Evolutionary conservation across 805 yeast genomes (phyloP), one percentile per base, ranked within the genome.

Genomic region (Zygoascus flipseniorum): DNA sequence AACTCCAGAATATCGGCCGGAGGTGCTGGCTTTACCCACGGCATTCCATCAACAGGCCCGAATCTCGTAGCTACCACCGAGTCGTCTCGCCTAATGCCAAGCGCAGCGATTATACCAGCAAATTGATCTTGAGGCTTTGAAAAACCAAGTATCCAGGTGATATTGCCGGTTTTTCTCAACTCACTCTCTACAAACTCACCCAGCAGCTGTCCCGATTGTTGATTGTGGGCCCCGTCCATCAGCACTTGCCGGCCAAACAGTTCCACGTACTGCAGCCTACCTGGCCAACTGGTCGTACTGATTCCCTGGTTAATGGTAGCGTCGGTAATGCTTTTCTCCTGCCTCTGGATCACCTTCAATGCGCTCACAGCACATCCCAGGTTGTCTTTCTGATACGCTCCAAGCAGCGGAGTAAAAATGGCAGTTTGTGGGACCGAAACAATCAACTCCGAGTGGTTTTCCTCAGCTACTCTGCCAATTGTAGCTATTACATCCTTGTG

Each of bases 171-270:
- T 8, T 14, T 42, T 1, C 67, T 62, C 42, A 62, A 55, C 1
- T 53, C 44, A 0, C 54, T 41, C 5, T 72, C 66, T 1, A 89
- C 67, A 63, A 74, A 88, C 42, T 74, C 74, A 0, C 76, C 77
- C 31, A 93, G 71, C 61, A 85, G 88, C n/a, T 70, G 68, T 0
- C 97, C 93, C 0, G 97, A 96, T 55, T 83, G 81, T 5, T 80
- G 82, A 65, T 93, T 93, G 66, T 93, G 98, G 0, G 98, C 97
- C 2, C 98, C 98, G 69, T 92, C 98, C 1, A 93, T 62, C 3
- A 93, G 67, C 0, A 82, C 66, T 1, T 61, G 57, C 0, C 74
- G 50, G 1, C 65, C 58, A 6, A 57, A 60, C 13, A 64, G 59
- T 8, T 62, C 58, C n/a, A 74, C 55, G 31, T 64, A 56, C 62